A percentile compares a stretch with the other conserved stretches of the same genome.
Conservation (phyloP, 73 alveolate genomes). For the Paramecium tetraurelia region DNA sequence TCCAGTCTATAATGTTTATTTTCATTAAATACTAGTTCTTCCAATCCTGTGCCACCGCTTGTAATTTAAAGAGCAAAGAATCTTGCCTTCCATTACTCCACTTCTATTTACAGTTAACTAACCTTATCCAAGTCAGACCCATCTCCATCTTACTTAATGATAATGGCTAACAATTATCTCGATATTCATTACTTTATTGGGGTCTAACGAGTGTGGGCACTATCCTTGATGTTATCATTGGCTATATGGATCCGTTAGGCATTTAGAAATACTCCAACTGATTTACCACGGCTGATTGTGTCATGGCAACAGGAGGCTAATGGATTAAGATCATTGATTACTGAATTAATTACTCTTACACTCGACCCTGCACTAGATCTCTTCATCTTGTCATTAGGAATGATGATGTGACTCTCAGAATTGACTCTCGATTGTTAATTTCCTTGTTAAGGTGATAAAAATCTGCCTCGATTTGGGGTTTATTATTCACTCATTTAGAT, state of each 20-base stretch:
- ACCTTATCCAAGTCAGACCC: not conserved
- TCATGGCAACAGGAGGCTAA: not conserved
- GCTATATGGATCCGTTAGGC: not conserved
- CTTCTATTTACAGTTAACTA: not conserved
- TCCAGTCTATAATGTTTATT: not conserved
- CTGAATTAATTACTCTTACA: conserved; percentile 3
- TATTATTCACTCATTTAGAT: conserved; percentile 16
- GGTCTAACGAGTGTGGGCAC: not conserved
- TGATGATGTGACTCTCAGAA: not conserved
- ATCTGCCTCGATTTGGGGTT: conserved; percentile 15
- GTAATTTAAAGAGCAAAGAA: not conserved
- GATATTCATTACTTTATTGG: not conserved
- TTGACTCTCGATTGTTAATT: not conserved
- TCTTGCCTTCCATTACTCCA: conserved; percentile 5
- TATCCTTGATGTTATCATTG: not conserved
- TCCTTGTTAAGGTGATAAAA: not conserved
- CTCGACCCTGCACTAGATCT: not conserved
- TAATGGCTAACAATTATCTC: not conserved
- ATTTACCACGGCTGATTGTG: not conserved
- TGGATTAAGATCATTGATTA: not conserved
- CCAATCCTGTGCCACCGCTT: conserved; percentile 17
- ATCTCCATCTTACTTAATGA: not conserved
- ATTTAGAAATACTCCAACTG: not conserved
- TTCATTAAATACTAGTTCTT: not conserved
- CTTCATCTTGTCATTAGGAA: not conserved